These are phyloP conservation scores for Fagopyrum tataricum DNA, from an alignment of 148 eudicot species.

Conservation along the genomic window DNA sequence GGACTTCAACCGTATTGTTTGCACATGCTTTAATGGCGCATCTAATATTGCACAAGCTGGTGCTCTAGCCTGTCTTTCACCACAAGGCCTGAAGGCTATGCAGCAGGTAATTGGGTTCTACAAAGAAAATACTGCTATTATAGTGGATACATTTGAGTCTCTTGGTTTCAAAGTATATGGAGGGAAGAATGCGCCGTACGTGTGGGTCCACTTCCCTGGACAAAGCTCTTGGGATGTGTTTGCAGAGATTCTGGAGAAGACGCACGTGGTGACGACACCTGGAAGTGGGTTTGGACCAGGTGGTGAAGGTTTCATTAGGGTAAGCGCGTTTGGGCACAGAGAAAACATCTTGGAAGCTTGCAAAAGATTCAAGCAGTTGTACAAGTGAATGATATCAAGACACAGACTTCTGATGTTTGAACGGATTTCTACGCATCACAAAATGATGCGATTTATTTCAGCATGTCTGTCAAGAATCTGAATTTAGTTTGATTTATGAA, in stretches of 20 bases:
- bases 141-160: constrained; percentile 77
- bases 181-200: constrained; percentile 85
- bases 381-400: constrained; percentile 38
- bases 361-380: constrained; percentile 76
- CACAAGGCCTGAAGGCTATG: constrained; percentile 88
- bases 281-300: constrained; percentile 90
- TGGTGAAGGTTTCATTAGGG: constrained; percentile 83
- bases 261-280: constrained; percentile 77
- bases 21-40: constrained; percentile 89
- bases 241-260: constrained; percentile 85
- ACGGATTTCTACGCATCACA: constrained; percentile 1
- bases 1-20: constrained; percentile 85
- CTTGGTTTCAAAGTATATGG: constrained; percentile 87
- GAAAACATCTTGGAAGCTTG: constrained; percentile 85
- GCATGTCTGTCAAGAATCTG: neutral
- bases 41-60: constrained; percentile 94
- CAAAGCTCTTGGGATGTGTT: constrained; percentile 93
- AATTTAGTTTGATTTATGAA: neutral
- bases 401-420: neutral
- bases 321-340: constrained; percentile 78
- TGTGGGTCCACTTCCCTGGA: constrained; percentile 94
- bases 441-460: neutral
- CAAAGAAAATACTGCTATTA: constrained; percentile 72
- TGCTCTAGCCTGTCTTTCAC: constrained; percentile 75
- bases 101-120: constrained; percentile 77